Base-by-base conservation (phyloP, 805 yeast genomes). In the Zygotorulaspora florentina region DNA sequence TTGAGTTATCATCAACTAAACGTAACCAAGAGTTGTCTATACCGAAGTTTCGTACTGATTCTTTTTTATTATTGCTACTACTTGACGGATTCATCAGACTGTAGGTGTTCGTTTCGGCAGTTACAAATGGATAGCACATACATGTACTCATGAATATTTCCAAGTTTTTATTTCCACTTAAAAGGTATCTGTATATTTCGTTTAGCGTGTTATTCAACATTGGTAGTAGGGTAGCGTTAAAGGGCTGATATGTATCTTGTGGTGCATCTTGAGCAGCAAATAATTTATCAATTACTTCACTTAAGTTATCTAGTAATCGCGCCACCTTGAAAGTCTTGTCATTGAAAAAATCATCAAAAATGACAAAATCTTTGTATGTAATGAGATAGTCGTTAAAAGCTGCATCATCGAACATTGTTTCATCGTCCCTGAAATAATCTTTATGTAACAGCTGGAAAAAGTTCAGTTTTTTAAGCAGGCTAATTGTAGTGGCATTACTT, bases 301-400 rank as follows among this genome's bases (percentile, higher is more conserved):
- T 53, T 10, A 66, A 34, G 26, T 43, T 47, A 1, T 50, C 26
- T 11, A 60, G 33, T 8, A 44, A 17, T 28, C 50, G 35, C 3
- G 60, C 46, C 4, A 50, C 40, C 12, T 48, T 45, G 35, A 58
- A 35, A 15, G 54, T 41, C 11, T 39, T 38, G 17, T 47, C 37
- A 6, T 54, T 48, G 45, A 68, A 68, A 35, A 67, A 55, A 28
- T 67, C 68, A 5, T 60, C 63, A 41, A 65, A 68, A 2, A 62
- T 46, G 0, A 64, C 52, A 5, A 67, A 43, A 39, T 69, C 71
- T 40, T 61, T 64, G 42, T 61, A 66, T 3, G 54, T 49, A 8
- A 50, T 40, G 1, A 65, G 40, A 41, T 68, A 69, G 29, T 61
- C 64, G 42, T 68, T 68, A 28, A 59, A 52, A 4, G 67, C 38